phyloP scores from a whole-genome alignment of 495 filamentous ascomycete species.

The Aspergillus olivimuriae region DNA sequence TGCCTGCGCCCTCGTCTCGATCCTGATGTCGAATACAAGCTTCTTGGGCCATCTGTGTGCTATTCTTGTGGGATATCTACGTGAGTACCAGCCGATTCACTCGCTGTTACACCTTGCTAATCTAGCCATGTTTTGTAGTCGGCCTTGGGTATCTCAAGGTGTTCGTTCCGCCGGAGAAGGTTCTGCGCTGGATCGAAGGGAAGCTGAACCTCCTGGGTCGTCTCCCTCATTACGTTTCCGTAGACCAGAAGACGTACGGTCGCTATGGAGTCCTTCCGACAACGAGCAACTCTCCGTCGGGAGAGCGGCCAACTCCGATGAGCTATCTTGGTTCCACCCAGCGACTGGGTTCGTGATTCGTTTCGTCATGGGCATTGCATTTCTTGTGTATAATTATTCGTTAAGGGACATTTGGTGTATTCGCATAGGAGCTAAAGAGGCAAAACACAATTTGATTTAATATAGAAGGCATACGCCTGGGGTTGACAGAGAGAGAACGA shows the following conservation, averaged over 20 bases:
- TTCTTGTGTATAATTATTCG: constrained; percentile 34
- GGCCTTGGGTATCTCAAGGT: constrained; percentile 80
- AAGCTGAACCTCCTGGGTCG: constrained; percentile 77
- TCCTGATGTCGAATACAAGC: constrained; percentile 73
- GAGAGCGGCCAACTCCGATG: constrained; percentile 46
- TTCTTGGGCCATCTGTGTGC: constrained; percentile 83
- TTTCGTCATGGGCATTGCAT: constrained; percentile 10
- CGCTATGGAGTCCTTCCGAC: constrained; percentile 82
- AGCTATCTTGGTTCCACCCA: constrained; percentile 56
- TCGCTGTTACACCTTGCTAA: constrained; percentile 7
- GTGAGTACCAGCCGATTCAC: constrained; percentile 40
- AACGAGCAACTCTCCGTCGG: constrained; percentile 27
- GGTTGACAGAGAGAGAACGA: too few relatives aligned
- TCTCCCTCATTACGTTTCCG: constrained; percentile 80
- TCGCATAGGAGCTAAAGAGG: constrained; percentile 8
- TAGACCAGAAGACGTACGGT: constrained; percentile 96
- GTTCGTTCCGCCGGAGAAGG: constrained; percentile 74
- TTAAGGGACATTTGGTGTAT: constrained; percentile 9
- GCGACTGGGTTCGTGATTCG: constrained; percentile 60
- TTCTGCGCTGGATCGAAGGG: constrained; percentile 74
- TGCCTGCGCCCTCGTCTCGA: constrained; percentile 59
- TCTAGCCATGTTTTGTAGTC: constrained; percentile 44
- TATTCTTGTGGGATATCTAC: constrained; percentile 73
- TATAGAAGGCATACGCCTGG: too few relatives aligned
- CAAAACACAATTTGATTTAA: too few relatives aligned